Conservation (phyloP, 2,329 filamentous ascomycete genomes). For the Arthrobotrys megalospora region DNA sequence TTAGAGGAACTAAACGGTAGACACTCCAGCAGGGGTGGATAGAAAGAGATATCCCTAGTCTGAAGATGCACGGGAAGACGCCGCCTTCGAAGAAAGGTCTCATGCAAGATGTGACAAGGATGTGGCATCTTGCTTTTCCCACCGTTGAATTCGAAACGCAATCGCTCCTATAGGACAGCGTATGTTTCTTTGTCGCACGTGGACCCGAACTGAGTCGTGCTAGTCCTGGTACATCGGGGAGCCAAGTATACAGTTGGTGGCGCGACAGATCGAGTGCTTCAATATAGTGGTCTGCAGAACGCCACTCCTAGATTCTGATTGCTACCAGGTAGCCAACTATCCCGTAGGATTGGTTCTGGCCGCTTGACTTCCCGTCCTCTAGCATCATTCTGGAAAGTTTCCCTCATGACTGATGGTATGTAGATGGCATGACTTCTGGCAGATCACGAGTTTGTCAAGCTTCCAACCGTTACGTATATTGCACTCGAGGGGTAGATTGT, state of each 20-base stretch:
- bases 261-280: conserved; percentile 25
- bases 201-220: conserved; percentile 55
- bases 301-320: neutral
- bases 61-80: conserved; percentile 53
- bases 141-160: conserved; percentile 36
- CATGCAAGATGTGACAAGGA: conserved; percentile 46
- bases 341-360: neutral
- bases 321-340: conserved; percentile 4
- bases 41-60: conserved; percentile 27
- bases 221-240: conserved; percentile 1
- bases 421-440: neutral
- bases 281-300: neutral
- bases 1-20: conserved; percentile 39
- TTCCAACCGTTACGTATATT: neutral
- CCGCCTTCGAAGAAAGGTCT: conserved; percentile 53
- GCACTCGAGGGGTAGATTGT: neutral
- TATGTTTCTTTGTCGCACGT: conserved; percentile 59
- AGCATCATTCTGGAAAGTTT: conserved; percentile 5
- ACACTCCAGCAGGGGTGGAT: conserved; percentile 21
- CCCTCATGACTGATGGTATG: neutral
- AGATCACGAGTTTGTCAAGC: neutral
- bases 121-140: conserved; percentile 38
- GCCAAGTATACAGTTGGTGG: conserved; percentile 47
- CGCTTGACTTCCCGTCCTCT: neutral
- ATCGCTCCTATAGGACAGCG: conserved; percentile 34